phyloP scores from a whole-genome alignment of 345 rosid genomes.

The Linum lewisii region DNA sequence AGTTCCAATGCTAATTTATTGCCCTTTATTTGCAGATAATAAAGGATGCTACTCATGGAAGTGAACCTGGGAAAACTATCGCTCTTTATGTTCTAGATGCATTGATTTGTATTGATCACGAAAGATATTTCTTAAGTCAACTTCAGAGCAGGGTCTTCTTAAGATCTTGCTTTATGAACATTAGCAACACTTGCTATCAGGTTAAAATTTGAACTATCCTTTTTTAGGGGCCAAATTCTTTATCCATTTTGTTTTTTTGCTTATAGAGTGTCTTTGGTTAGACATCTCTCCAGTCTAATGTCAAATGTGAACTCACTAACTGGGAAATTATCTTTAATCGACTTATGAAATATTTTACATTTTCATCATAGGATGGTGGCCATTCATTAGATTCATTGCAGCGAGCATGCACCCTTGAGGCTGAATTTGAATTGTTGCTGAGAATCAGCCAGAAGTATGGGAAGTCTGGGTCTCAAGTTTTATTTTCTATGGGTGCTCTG shows the following conservation, averaged over 20 bases:
- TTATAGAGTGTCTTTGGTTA: background rate
- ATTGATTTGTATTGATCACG: conserved; percentile 70
- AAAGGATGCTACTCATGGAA: conserved; percentile 80
- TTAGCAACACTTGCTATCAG: conserved; percentile 62
- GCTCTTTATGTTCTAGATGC: conserved; percentile 87
- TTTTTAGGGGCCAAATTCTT: background rate
- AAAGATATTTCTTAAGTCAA: conserved; percentile 78
- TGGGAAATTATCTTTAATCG: background rate
- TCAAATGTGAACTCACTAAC: background rate
- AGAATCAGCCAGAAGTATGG: conserved; percentile 90
- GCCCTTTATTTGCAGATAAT: conserved; percentile 42
- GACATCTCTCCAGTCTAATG: background rate
- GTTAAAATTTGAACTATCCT: conserved; percentile 19
- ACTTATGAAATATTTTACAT: conserved; percentile 1
- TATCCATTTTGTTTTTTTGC: background rate
- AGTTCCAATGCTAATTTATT: background rate
- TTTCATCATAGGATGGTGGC: conserved; percentile 44
- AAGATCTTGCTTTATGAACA: conserved; percentile 59
- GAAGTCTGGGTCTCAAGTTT: conserved; percentile 84
- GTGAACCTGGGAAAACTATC: conserved; percentile 85
- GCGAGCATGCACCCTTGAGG: conserved; percentile 75
- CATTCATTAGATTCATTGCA: conserved; percentile 72
- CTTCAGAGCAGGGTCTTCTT: conserved; percentile 91
- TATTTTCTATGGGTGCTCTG: conserved; percentile 84
- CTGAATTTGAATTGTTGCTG: conserved; percentile 68